Evolutionary conservation across 139 green algal species (phyloP), one percentile per base, ranked within the genome.

Genomic region (Gonium pectorale): DNA sequence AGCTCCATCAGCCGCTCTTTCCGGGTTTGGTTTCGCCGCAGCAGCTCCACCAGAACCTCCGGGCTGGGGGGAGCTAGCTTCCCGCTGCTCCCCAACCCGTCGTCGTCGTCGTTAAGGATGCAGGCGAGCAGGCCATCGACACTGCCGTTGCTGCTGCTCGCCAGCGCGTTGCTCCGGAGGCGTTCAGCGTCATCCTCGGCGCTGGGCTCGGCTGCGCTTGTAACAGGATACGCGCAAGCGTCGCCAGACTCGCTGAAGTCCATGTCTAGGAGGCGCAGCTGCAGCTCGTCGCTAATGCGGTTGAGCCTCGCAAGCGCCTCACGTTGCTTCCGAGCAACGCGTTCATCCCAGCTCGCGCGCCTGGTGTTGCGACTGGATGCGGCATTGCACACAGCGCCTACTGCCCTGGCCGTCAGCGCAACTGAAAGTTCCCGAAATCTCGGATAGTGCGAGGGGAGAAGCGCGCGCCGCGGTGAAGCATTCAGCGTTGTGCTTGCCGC

Each of bases 1-100:
- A 82, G 75, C 75, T 71, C 75, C 43, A 35, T 15, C n/a, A 82
- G 41, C 38, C 44, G 41, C 21, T 26, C 3, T 27, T 59, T 59
- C 60, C 62, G 44, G 29, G 75, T 43, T 22, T 71, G 17, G 11
- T 40, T 21, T 5, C n/a, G 40, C 8, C 75, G 75, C 15, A 82
- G 41, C 59, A 82, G 40, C 41, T 40, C 75, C 29, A 82, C 11
- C 59, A 82, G 41, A 29, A 82, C 75, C 75, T 82, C 75, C 0
- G 75, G 75, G 40, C 75, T 68, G 13, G 75, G 41, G 17, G 75
- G 59, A 40, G 71, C 41, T 8, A 29, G 37, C 26, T 17, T n/a
- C n/a, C 29, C 26, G n/a, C 60, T n/a, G 60, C 60, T 7, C 60
- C 60, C 37, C n/a, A 37, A 6, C 26, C 11, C n/a, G 60, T 15